Base-by-base conservation (phyloP, 2,329 filamentous ascomycete genomes). In the Aspergillus sp. region DNA sequence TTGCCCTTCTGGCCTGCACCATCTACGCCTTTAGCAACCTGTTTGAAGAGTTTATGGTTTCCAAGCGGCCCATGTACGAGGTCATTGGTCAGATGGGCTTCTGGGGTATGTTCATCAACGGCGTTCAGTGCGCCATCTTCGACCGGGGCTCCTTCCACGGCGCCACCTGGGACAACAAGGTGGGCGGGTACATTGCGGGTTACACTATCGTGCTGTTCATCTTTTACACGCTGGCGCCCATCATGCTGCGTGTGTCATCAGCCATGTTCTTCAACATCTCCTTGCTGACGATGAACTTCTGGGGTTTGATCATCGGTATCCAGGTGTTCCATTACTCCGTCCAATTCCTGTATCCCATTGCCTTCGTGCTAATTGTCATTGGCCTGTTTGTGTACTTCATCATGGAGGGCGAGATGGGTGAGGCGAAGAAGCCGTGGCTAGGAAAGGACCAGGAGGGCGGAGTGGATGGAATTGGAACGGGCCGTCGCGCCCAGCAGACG, bases 261-360 rank as follows among this genome's bases (percentile, higher is more conserved):
- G 94, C 94, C 5, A 93, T 92, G 17, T 96, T 98, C 79, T 96
- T 96, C 82, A 96, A 98, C 77, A 96, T 98, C 71, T 93, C 90
- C 6, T 82, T 98, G 65, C 82, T 98, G 60, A 98, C 95, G 2
- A 91, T 88, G 68, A 96, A 96, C 78, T 98, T 98, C 80, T 98
- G 95, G 94, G 92, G 92, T 66, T 89, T 96, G 63, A 90, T 96
- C 67, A 94, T 98, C 69, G 95, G 94, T 52, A 86, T 96, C 67
- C 85, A 88, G 73, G 90, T 97, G 52, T 96, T 98, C 71, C 86
- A 89, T 44, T 85, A 90, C 68, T 78, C 78, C 38, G 86, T 98
- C 59, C 90, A 96, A 78, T 96, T 86, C 82, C 83, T 97, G 78
- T 98, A 98, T 78, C 94, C 94, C 5, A 90, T 97, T 72, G 93